Evolutionary conservation across 768 basidiomycete species (phyloP), one percentile per base, ranked within the genome.

Genomic region (Boletales sp.): DNA sequence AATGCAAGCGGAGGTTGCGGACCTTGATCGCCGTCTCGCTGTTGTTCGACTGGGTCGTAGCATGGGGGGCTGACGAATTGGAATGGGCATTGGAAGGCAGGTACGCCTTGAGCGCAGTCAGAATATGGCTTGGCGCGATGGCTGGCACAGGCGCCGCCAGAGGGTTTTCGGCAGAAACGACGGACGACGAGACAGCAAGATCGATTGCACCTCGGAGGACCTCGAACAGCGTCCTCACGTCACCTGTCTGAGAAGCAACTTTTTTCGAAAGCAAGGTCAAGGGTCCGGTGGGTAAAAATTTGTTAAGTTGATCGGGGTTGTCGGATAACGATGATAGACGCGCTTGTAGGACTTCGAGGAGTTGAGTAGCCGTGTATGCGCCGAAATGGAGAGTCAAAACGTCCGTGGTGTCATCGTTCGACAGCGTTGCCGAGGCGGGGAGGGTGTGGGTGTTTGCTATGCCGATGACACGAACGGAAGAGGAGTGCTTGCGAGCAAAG

Each of bases 371-470:
- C 0, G 82, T 82, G 62, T 94, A 94, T 0, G 91, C 88, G 17
- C 83, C 72, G 61, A 94, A 93, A 63, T 92, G 90, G 32, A 92
- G 69, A 1, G 89, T 91, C 21, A 72, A 68, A 19, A 86, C 78
- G 29, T 63, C 62, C 42, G 63, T 68, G 48, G 76, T 63, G 10
- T 58, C 66, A 29, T 68, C 62, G 19, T 68, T 58, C 11, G 74
- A 51, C 60, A 74, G 52, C 12, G 72, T 72, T 9, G 69, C 61
- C 0, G 82, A 74, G 3, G 83, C 77, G 2, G 86, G 84, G 21
- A 94, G 80, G 6, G 90, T 91, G 59, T 93, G 91, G 2, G 87
- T 90, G 60, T 94, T 94, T 36, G 91, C 90, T 62, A 94, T 92
- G 34, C 87, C 90, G 57, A 94, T 83, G 36, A 92, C 57, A 42